A percentile compares a stretch with the other conserved stretches of the same genome.
Evolutionary conservation across 495 filamentous ascomycete genomes (phyloP).

Genomic region (Penicillium longicatenatum): DNA sequence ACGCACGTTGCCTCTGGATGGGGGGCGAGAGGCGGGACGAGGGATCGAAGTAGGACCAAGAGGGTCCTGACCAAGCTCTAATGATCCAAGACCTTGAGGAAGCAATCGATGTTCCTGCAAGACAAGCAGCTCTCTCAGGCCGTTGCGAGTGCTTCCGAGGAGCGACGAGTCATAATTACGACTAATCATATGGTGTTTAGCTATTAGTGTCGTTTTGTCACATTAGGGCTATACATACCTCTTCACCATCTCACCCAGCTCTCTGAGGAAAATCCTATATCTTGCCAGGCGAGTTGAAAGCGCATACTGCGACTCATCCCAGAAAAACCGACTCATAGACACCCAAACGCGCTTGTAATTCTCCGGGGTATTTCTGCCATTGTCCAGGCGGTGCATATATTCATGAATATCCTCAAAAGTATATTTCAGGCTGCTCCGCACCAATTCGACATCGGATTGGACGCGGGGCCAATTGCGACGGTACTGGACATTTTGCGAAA

Average conservation of each 20-base stretch:
- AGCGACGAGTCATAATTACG: neutral
- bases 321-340: conserved; percentile 51
- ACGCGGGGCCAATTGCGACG: conserved; percentile 37
- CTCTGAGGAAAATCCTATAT: conserved; percentile 54
- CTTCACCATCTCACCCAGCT: conserved; percentile 48
- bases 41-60: neutral
- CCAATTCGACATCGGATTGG: conserved; percentile 45
- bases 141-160: neutral
- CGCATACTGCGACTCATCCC: conserved; percentile 49
- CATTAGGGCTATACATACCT: conserved; percentile 36
- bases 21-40: neutral
- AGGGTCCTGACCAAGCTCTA: neutral
- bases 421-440: conserved; percentile 49
- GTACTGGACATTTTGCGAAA: conserved; percentile 35
- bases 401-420: conserved; percentile 55
- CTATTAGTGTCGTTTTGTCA: conserved; percentile 8
- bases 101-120: neutral
- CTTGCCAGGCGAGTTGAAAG: conserved; percentile 54
- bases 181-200: neutral
- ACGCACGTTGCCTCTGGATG: neutral
- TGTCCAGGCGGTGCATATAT: conserved; percentile 51
- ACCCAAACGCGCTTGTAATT: conserved; percentile 55
- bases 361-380: conserved; percentile 35
- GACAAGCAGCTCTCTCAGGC: neutral
- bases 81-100: neutral